phyloP scores from a whole-genome alignment of 2,329 filamentous ascomycete genomes.

The Curvularia spicifera region DNA sequence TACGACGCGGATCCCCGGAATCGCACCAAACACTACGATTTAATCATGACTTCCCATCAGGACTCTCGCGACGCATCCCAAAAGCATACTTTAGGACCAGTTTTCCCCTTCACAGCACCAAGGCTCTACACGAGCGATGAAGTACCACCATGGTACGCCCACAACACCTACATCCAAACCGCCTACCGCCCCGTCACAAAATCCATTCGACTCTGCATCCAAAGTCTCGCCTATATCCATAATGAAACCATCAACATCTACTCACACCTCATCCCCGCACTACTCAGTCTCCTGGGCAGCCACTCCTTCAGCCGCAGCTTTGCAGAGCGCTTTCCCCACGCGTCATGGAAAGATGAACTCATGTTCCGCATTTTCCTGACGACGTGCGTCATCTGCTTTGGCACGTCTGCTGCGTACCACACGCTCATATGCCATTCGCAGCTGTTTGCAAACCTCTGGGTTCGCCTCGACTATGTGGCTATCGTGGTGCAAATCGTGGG shows the following conservation, averaged over 20 bases:
- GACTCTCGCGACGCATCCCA: neutral
- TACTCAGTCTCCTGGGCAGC: slow-evolving; percentile 15
- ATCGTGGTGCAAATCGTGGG: slow-evolving; percentile 89
- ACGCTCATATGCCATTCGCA: slow-evolving; percentile 81
- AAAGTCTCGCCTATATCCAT: slow-evolving; percentile 65
- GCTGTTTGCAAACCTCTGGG: slow-evolving; percentile 76
- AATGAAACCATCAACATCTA: slow-evolving; percentile 73
- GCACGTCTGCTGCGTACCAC: slow-evolving; percentile 73
- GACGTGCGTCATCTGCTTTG: slow-evolving; percentile 47
- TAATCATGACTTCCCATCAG: neutral
- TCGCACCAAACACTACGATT: neutral
- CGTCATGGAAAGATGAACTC: slow-evolving; percentile 25
- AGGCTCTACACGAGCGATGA: slow-evolving; percentile 2
- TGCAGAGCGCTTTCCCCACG: slow-evolving; percentile 12
- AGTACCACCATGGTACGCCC: slow-evolving; percentile 12
- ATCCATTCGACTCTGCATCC: slow-evolving; percentile 62
- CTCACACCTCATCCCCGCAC: slow-evolving; percentile 60
- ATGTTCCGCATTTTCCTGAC: slow-evolving; percentile 34
- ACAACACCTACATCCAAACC: slow-evolving; percentile 55
- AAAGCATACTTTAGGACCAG: neutral
- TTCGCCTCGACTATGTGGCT: slow-evolving; percentile 88
- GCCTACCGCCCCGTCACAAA: slow-evolving; percentile 67
- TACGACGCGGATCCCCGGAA: neutral
- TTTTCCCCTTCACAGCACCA: neutral
- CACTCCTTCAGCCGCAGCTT: slow-evolving; percentile 22